These are phyloP conservation scores for Populus pruinosa DNA, from an alignment of 345 rosid species.

Conservation along the genomic window DNA sequence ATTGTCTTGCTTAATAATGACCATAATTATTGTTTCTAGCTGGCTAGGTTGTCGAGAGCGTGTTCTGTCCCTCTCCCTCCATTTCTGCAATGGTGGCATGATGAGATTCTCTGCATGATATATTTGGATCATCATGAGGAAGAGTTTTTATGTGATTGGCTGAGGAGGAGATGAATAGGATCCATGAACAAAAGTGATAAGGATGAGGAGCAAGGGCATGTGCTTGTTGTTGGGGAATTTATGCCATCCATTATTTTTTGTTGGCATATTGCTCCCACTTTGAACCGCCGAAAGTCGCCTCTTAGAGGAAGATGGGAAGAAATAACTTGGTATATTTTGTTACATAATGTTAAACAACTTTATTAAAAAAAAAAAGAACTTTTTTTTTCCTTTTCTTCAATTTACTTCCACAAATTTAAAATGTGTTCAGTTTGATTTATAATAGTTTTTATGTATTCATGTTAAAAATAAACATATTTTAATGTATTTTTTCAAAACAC, in stretches of 20 bases:
- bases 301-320: background rate
- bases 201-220: slow-evolving; percentile 26
- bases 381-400: too few species aligned
- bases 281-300: background rate
- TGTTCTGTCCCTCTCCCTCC: background rate
- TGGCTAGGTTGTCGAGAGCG: slow-evolving; percentile 8
- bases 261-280: background rate
- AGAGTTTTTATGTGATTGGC: slow-evolving; percentile 11
- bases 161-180: slow-evolving; percentile 21
- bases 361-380: too few species aligned
- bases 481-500: too few species aligned
- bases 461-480: too few species aligned
- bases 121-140: background rate
- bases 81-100: slow-evolving; percentile 8
- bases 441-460: too few species aligned
- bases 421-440: too few species aligned
- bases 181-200: slow-evolving; percentile 28
- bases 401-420: too few species aligned
- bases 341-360: too few species aligned
- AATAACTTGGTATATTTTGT: background rate
- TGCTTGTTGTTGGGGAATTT: slow-evolving; percentile 14
- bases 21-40: background rate
- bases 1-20: slow-evolving; percentile 19
- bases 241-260: background rate
- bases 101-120: slow-evolving; percentile 12